Evolutionary conservation across 129 eudicot genomes (phyloP), one percentile per base, ranked within the genome.

Genomic region (Pseudognaphalium luteoalbum): DNA sequence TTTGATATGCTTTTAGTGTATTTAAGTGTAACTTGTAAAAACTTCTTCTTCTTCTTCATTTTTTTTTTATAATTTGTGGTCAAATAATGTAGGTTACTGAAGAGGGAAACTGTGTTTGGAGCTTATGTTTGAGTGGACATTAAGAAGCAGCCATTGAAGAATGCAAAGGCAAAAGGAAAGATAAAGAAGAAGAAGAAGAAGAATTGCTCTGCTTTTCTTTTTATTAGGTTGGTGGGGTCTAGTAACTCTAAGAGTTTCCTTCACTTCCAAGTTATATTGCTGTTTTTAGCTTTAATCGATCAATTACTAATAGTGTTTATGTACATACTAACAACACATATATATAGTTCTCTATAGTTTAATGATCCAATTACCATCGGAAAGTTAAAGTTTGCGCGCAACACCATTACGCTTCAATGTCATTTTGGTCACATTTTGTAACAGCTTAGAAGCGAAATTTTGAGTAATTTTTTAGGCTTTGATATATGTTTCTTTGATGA

Each of bases 191-290:
- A 66, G 51, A 74, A 74, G 71, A 66, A 33, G 58, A 37, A 68
- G 54, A 72, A 19, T 73, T 66, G 70, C 76, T 80, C 66, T 80
- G 79, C 70, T 71, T 72, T 78, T 1, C 70, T n/a, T 50, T 17
- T 68, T 34, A 7, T 20, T 7, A 76, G 64, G 76, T 68, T 44
- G 70, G 72, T 44, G 70, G 83, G 83, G 80, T 42, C 83, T 80
- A 73, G 62, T 51, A 77, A 79, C 74, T 79, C 83, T 29, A 32
- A 80, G 64, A 42, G 32, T 59, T 73, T 80, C 58, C 84, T 80
- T 80, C 76, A 58, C 75, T 28, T 74, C 64, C 76, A 80, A 80
- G 80, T 80, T 74, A 56, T 70, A 47, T 19, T 54, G n/a, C 64
- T 33, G 28, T 74, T 67, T 41, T 67, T 42, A 44, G 54, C 34